Conservation (phyloP, 305 asterid genomes). For the Fraxinus greggii region DNA sequence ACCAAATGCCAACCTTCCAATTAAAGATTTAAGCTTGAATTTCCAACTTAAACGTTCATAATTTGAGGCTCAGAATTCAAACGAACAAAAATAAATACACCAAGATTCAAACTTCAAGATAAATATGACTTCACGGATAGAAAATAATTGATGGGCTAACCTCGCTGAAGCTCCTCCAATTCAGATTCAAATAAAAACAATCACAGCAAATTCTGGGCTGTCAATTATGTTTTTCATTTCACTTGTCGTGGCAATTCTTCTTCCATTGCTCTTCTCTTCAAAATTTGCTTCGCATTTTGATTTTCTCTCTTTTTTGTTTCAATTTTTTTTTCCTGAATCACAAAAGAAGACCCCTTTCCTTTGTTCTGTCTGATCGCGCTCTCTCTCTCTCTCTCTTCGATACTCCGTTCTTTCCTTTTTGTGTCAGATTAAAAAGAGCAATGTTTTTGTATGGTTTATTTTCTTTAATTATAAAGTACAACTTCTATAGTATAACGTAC, state of each 20-base stretch:
- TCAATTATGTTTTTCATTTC: slow-evolving; percentile 15
- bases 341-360: slow-evolving; percentile 41
- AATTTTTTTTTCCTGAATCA: slow-evolving; percentile 28
- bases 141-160: slow-evolving; percentile 32
- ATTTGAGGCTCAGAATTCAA: slow-evolving; percentile 47
- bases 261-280: slow-evolving; percentile 33
- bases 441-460: slow-evolving; percentile 15
- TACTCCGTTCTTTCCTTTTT: slow-evolving; percentile 32
- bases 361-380: slow-evolving; percentile 22
- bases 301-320: slow-evolving; percentile 4
- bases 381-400: slow-evolving; percentile 5
- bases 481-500: slow-evolving; percentile 1
- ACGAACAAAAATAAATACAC: slow-evolving; percentile 16
- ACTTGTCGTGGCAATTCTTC: slow-evolving; percentile 42
- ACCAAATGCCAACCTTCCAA: slow-evolving; percentile 53
- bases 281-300: slow-evolving; percentile 29
- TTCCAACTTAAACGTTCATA: slow-evolving; percentile 70
- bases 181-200: slow-evolving; percentile 24
- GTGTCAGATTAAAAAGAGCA: slow-evolving; percentile 38
- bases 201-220: slow-evolving; percentile 1
- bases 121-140: slow-evolving; percentile 24
- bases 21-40: slow-evolving; percentile 57
- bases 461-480: slow-evolving; percentile 11
- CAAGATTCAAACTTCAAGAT: slow-evolving; percentile 41
- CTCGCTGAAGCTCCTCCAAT: slow-evolving; percentile 37